Evolutionary conservation across 2,329 filamentous ascomycete genomes (phyloP).

Genomic region (Diaporthe eres): DNA sequence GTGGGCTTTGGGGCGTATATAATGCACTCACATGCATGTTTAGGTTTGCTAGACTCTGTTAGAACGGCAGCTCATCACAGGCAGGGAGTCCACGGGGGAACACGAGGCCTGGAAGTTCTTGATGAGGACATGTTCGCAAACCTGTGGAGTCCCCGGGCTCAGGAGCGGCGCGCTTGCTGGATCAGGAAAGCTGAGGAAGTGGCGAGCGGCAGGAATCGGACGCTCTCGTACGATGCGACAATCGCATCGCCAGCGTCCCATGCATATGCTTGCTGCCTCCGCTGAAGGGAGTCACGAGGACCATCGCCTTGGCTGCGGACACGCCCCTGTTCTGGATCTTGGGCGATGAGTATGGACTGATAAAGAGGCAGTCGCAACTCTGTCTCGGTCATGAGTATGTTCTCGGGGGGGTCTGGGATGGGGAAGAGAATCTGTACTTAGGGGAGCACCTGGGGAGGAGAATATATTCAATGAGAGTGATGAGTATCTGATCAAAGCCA

Average conservation of each 20-base stretch:
- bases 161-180: not conserved
- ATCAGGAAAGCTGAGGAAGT: not conserved
- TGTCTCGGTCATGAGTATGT: not conserved
- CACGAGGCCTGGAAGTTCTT: not conserved
- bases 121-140: not conserved
- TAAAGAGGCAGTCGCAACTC: not conserved
- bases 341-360: not conserved
- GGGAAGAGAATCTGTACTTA: not conserved
- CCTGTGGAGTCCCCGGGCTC: not conserved
- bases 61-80: not conserved
- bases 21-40: not conserved
- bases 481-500: not conserved
- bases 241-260: not conserved
- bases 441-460: no score
- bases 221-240: not conserved
- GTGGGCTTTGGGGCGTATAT: not conserved
- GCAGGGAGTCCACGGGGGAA: not conserved
- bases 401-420: not conserved
- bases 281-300: not conserved
- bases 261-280: not conserved
- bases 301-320: not conserved
- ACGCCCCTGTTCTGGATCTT: not conserved
- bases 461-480: not conserved
- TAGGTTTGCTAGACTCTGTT: constrained; percentile 21
- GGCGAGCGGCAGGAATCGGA: not conserved